These are phyloP conservation scores for Triglochin maritima DNA, from an alignment of 106 monocot genomes.

Conservation along the genomic window DNA sequence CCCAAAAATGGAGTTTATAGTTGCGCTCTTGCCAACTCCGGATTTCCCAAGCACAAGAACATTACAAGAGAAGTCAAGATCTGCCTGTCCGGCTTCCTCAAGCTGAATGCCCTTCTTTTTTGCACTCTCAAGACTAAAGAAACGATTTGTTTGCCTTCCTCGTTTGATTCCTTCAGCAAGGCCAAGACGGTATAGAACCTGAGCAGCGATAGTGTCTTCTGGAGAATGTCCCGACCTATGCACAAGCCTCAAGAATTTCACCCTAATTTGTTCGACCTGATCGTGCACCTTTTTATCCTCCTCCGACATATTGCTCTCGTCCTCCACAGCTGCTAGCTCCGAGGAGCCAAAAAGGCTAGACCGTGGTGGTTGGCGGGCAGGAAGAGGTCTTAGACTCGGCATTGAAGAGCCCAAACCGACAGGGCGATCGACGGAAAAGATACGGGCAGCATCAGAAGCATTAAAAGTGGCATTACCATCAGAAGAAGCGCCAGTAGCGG, in stretches of 20 bases:
- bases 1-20: conserved; percentile 83
- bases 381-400: conserved; percentile 42
- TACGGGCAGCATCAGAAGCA: conserved; percentile 43
- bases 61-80: conserved; percentile 68
- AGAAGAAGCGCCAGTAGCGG: conserved; percentile 55
- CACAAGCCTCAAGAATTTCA: conserved; percentile 83
- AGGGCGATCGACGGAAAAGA: conserved; percentile 64
- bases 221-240: conserved; percentile 69
- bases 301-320: conserved; percentile 43
- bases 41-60: conserved; percentile 84
- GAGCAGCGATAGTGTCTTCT: conserved; percentile 68
- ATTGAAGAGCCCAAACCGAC: conserved; percentile 66
- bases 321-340: conserved; percentile 43
- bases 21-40: conserved; percentile 90
- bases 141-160: conserved; percentile 44
- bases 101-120: conserved; percentile 58
- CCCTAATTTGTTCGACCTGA: conserved; percentile 75
- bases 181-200: conserved; percentile 78
- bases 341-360: conserved; percentile 38
- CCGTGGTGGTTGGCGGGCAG: conserved; percentile 19
- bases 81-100: conserved; percentile 44
- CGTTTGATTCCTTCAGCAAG: conserved; percentile 76
- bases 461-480: conserved; percentile 43
- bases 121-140: conserved; percentile 45
- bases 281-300: conserved; percentile 79